Evolutionary conservation across 2,329 filamentous ascomycete species (phyloP), one percentile per base, ranked within the genome.

Genomic region (Phyllosticta paracitricarpa): DNA sequence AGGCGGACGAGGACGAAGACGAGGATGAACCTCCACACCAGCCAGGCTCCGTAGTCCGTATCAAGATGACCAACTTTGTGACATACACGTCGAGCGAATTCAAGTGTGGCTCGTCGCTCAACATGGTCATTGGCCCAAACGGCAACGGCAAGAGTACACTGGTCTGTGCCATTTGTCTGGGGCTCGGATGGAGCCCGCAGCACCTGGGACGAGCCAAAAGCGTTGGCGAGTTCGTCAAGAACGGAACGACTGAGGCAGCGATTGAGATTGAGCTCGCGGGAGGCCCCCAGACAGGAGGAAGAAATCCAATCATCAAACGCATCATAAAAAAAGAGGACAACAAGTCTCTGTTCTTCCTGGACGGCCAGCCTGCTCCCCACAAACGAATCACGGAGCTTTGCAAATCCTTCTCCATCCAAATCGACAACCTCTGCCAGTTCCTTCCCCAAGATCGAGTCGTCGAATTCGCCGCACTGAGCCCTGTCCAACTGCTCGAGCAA

Each of bases 111-210:
- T 93, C 94, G 0, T 93, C 89, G 71, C 75, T 99, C 69, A 99
- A 99, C 72, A 97, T 99, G 93, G 87, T 99, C 59, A 96, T 99
- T 67, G 94, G 94, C 0, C 94, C 94, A n/a, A 99, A 99, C 69
- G 94, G 94, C 35, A 97, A 94, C 0, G 94, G 94, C 61, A 99
- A 99, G 76, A 97, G 93, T 75, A 97, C 94, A 0, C 81, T 99
- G 26, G 93, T 99, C 53, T 99, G 94, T 75, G 94, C 94, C 54
- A 96, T 99, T 66, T 97, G 94, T 70, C 77, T 99, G 14, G 94
- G 94, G 2, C 78, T 99, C 26, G 94, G 94, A 56, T 97, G 88
- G 80, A 83, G 85, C 33, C 86, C 92, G 25, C 68, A 87, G 74
- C 84, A 92, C 68, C 82, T 99, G 17, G 94, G 93, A 17, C 87